Evolutionary conservation across 805 yeast species (phyloP), one percentile per base, ranked within the genome.

Genomic region (Candida endomychidarum): DNA sequence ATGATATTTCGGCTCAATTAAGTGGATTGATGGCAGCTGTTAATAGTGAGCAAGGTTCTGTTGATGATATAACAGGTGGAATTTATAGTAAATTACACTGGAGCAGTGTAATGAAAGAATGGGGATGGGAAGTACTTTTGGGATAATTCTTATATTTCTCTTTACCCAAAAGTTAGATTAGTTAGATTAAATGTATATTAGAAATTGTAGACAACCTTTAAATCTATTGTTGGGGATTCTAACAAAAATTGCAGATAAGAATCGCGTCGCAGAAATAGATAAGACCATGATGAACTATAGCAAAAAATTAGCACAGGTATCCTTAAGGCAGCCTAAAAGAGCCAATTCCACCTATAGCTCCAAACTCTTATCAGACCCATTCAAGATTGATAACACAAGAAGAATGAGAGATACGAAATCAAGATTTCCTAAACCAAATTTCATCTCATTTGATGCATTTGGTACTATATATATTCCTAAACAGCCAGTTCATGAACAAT

Each of bases 121-220:
- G 88, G 87, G 80, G 80, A 0, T 80, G 87, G 86, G 87, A 82
- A 53, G 82, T 82, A 8, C 56, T 81, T 24, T 62, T 82, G 37
- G 86, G 79, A 2, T 76, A 48, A 33, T 8, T n/a, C n/a, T n/a
- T n/a, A n/a, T n/a, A n/a, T n/a, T n/a, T n/a, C n/a, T n/a, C n/a
- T n/a, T n/a, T n/a, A n/a, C n/a, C n/a, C n/a, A n/a, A n/a, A n/a
- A n/a, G n/a, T n/a, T n/a, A n/a, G n/a, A n/a, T 21, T 21, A 21
- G 23, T 9, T 21, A 21, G 7, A 9, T 21, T 8, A 21, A 21
- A 7, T 21, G 23, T 21, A 9, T 21, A 21, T 7, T n/a, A n/a
- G n/a, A n/a, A n/a, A n/a, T n/a, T n/a, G n/a, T n/a, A n/a, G n/a
- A n/a, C n/a, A n/a, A n/a, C n/a, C n/a, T n/a, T n/a, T n/a, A n/a